These are phyloP conservation scores for Acer campestre DNA, from an alignment of 345 rosid genomes.

Conservation along the genomic window DNA sequence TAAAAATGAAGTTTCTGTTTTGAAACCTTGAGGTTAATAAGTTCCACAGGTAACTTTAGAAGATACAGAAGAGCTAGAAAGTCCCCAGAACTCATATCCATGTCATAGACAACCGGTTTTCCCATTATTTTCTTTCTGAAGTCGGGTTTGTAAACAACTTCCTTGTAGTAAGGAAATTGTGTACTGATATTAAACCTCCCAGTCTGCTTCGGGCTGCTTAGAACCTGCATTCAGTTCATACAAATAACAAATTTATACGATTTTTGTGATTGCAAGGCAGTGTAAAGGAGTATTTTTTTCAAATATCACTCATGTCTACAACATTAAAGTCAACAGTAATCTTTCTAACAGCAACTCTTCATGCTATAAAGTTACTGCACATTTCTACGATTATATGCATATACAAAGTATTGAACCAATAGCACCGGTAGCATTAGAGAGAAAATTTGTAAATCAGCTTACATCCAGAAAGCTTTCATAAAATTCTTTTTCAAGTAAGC, in stretches of 20 bases:
- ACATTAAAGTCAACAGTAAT: not conserved
- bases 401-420: no score
- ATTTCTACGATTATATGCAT: no score
- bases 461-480: constrained; percentile 81
- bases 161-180: constrained; percentile 69
- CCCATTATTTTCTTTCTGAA: constrained; percentile 51
- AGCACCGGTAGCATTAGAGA: no score
- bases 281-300: not conserved
- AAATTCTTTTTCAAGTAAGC: constrained; percentile 63
- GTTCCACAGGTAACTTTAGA: constrained; percentile 74
- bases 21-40: constrained; percentile 52
- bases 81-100: constrained; percentile 41
- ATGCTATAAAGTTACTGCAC: no score
- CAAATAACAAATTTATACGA: not conserved
- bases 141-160: constrained; percentile 63
- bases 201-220: constrained; percentile 54
- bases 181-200: constrained; percentile 74
- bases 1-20: no score
- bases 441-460: constrained; percentile 27
- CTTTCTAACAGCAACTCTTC: no score
- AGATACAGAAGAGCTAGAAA: constrained; percentile 58
- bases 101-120: constrained; percentile 80
- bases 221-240: constrained; percentile 35
- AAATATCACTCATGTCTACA: not conserved
- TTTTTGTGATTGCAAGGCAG: not conserved